Conservation (phyloP, 805 yeast genomes). For the Schwanniomyces occidentalis region DNA sequence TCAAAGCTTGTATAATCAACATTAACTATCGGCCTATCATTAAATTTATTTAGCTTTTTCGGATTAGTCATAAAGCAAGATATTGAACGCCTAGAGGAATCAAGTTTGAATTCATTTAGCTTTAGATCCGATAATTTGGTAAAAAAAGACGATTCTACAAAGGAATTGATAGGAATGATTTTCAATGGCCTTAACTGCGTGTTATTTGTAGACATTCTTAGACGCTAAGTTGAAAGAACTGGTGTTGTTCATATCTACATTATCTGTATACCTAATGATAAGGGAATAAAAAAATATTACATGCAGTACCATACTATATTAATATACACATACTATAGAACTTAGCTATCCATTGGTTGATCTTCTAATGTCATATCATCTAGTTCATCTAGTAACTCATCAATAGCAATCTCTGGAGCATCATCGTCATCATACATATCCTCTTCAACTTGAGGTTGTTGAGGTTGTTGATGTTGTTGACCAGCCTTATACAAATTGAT, state of each 20-base stretch:
- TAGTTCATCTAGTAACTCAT: constrained; percentile 90
- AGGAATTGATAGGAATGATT: constrained; percentile 61
- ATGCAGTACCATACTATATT: constrained; percentile 5
- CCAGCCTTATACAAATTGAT: constrained; percentile 82
- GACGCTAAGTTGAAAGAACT: too few relatives aligned
- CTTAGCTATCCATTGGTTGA: constrained; percentile 17
- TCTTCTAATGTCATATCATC: constrained; percentile 89
- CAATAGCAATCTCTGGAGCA: constrained; percentile 86
- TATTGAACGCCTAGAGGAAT: constrained; percentile 45
- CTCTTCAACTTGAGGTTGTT: too few relatives aligned
- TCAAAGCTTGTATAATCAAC: constrained; percentile 36
- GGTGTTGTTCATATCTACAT: not conserved
- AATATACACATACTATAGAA: constrained; percentile 3
- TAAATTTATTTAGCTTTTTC: constrained; percentile 32
- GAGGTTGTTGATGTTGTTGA: constrained; percentile 31
- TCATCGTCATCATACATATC: constrained; percentile 49
- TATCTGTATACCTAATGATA: not conserved
- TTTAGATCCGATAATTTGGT: constrained; percentile 71
- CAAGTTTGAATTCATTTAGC: constrained; percentile 69
- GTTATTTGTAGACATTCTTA: too few relatives aligned
- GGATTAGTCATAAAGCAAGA: constrained; percentile 45
- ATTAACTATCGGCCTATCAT: constrained; percentile 33
- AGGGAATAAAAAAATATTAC: too few relatives aligned
- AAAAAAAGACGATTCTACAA: constrained; percentile 86
- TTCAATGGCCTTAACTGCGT: constrained; percentile 16